Conservation (phyloP, 768 basidiomycete species). For the Ephemerocybe angulata region DNA sequence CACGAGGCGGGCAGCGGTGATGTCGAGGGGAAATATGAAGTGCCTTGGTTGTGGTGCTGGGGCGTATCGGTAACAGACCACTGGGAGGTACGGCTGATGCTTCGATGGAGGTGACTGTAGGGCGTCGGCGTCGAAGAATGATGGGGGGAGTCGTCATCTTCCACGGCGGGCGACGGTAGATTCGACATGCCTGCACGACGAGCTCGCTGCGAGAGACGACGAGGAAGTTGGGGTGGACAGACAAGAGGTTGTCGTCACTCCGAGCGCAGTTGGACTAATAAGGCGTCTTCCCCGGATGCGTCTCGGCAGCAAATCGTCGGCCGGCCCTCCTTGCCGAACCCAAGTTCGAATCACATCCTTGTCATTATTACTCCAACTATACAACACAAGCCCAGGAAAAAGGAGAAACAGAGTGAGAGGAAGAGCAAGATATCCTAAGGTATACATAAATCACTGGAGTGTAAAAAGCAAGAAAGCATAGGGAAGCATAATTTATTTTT, state of each 20-base stretch:
- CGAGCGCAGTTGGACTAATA: background rate
- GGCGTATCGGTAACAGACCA: constrained; percentile 59
- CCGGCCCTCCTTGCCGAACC: background rate
- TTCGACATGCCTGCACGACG: constrained; percentile 23
- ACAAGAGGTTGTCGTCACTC: background rate
- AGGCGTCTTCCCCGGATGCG: background rate
- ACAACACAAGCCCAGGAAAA: background rate
- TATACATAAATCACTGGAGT: constrained; percentile 8
- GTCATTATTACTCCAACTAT: background rate
- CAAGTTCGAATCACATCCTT: background rate
- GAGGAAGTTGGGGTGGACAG: constrained; percentile 3
- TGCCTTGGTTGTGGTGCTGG: constrained; percentile 63
- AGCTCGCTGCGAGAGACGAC: constrained; percentile 18
- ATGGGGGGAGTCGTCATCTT: constrained; percentile 31
- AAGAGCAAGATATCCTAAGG: background rate
- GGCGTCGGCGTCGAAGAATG: constrained; percentile 46
- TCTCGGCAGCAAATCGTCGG: background rate
- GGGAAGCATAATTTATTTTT: constrained; percentile 36
- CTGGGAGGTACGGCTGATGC: constrained; percentile 51
- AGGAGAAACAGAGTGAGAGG: background rate
- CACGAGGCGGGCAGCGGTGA: constrained; percentile 47
- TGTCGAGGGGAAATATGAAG: constrained; percentile 55
- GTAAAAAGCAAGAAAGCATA: constrained; percentile 1
- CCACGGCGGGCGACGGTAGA: constrained; percentile 27
- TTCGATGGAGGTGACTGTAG: constrained; percentile 36